Base-by-base conservation (phyloP, 176 grass and related monocot species). In the Elaeis guineensis region DNA sequence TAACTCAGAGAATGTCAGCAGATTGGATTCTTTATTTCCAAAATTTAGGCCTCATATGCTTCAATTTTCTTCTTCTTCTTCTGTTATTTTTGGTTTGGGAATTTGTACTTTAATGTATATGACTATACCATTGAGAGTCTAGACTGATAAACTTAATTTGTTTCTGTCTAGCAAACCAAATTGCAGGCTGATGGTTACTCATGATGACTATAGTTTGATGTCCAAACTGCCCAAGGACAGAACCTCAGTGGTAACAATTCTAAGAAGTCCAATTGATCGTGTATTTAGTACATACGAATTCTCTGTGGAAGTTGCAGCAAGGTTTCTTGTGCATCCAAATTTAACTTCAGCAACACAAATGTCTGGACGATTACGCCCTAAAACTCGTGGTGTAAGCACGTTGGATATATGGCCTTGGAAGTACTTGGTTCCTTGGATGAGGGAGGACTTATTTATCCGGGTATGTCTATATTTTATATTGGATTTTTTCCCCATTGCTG, bases 341-440 rank as follows among this genome's bases (percentile, higher is more conserved):
- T 69, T 98, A 30, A 89, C 88, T 57, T 98, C 88, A 35, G 88
- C 82, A 61, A 84, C 69, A 67, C 39, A 78, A 72, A 93, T 90
- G 74, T 79, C 94, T 62, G 78, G 39, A 29, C 81, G 79, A 17
- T 28, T 89, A 52, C 57, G 76, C 32, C 52, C 2, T 15, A 93
- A 86, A 60, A 68, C 81, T 69, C 65, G 55, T 59, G 84, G 58
- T 64, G 82, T 93, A 56, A 98, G 88, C 75, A 98, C 88, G 57
- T 76, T 98, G 68, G 94, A 98, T 58, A 89, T 93, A 70, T 98
- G 94, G 94, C 94, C 94, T 58, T 98, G 94, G 94, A 98, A 98
- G 65, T 89, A 93, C 78, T 86, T 98, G 70, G 94, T 98, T 71
- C 94, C 88, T 39, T 98, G 94, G 94, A 93, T 98, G 79, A 83